A percentile compares a stretch with the other conserved stretches of the same genome.
These are phyloP conservation scores for Prunella vulgaris DNA, from an alignment of 257 asterid genomes.

Conservation along the genomic window DNA sequence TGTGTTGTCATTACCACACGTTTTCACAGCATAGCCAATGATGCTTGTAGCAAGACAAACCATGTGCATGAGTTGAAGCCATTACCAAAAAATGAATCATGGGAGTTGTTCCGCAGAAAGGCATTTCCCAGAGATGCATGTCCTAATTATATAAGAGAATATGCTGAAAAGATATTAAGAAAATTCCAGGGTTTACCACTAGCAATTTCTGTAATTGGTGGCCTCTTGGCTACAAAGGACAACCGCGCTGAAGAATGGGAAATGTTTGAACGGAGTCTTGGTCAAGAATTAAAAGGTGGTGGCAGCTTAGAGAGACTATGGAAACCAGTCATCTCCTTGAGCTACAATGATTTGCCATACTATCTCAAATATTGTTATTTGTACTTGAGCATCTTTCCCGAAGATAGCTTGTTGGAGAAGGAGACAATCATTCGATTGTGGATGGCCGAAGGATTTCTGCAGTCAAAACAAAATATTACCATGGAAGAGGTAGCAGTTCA, in stretches of 20 bases:
- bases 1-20: constrained; percentile 6
- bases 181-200: constrained; percentile 16
- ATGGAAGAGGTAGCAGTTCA: constrained; percentile 23
- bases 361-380: constrained; percentile 10
- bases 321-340: not conserved
- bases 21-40: not conserved
- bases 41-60: not conserved
- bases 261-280: not conserved
- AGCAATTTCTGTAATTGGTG: constrained; percentile 21
- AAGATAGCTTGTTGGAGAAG: constrained; percentile 2
- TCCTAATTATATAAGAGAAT: not conserved
- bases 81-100: not conserved
- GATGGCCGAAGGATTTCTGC: constrained; percentile 33
- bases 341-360: constrained; percentile 13
- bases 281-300: not conserved
- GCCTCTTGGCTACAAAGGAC: constrained; percentile 16
- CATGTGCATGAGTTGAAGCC: not conserved
- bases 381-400: constrained; percentile 19
- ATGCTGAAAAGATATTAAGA: not conserved
- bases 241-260: constrained; percentile 12
- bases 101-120: not conserved
- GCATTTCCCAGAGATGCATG: not conserved
- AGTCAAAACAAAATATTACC: constrained; percentile 6
- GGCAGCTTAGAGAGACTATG: not conserved
- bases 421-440: constrained; percentile 19